These are phyloP conservation scores for Pichia cactophila DNA, from an alignment of 1,139 yeast species.

Conservation along the genomic window DNA sequence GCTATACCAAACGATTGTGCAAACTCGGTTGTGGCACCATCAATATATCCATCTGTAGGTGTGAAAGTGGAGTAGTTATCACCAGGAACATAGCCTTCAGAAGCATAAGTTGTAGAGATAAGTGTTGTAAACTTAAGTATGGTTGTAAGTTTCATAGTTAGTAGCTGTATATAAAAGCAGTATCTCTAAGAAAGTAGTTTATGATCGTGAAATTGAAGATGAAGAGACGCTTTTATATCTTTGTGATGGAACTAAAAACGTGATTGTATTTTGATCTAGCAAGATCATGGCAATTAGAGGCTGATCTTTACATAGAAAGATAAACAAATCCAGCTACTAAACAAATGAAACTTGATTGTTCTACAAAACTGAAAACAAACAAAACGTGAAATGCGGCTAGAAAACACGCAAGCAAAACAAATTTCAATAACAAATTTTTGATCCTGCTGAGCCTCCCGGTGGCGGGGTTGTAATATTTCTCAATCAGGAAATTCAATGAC, in stretches of 20 bases:
- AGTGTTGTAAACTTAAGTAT: constrained; percentile 10
- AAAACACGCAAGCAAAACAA: background rate
- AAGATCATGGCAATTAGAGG: no score
- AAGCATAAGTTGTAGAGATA: constrained; percentile 8
- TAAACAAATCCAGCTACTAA: no score
- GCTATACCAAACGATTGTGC: constrained; percentile 61
- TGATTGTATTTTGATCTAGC: no score
- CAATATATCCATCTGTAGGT: constrained; percentile 46
- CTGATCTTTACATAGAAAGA: no score
- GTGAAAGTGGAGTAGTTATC: constrained; percentile 70
- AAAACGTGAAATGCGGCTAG: no score
- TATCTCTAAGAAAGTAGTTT: no score
- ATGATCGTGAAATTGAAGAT: no score
- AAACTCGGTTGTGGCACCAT: constrained; percentile 59
- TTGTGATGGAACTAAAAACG: no score
- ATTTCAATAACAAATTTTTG: background rate
- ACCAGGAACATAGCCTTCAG: constrained; percentile 49
- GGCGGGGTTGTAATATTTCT: background rate
- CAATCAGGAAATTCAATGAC: background rate
- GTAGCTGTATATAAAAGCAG: no score
- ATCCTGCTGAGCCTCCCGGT: background rate
- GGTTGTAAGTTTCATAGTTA: constrained; percentile 3
- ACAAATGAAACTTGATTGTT: no score
- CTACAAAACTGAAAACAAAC: no score
- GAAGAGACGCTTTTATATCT: no score